These are phyloP conservation scores for Aspergillus japonicus DNA, from an alignment of 2,329 filamentous ascomycete genomes.

Conservation along the genomic window DNA sequence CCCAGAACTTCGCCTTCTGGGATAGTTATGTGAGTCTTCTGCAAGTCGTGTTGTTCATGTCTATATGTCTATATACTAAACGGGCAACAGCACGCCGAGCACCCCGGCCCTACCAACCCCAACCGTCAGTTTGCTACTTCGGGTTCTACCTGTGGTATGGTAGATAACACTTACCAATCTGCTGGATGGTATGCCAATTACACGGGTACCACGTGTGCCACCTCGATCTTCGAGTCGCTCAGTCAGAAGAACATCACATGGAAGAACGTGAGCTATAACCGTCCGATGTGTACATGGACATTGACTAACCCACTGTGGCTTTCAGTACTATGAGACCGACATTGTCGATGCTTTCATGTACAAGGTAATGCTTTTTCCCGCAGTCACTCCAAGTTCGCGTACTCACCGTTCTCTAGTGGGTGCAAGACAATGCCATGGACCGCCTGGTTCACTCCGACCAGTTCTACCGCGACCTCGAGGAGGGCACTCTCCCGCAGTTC, in stretches of 20 bases:
- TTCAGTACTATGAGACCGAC: slow-evolving; percentile 40
- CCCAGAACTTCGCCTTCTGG: slow-evolving; percentile 40
- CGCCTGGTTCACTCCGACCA: slow-evolving; percentile 30
- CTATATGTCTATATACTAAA: slow-evolving; percentile 5
- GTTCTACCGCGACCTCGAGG: slow-evolving; percentile 66
- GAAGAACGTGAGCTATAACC: slow-evolving; percentile 33
- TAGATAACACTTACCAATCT: slow-evolving; percentile 34
- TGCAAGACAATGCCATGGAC: slow-evolving; percentile 39
- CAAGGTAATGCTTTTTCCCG: slow-evolving; percentile 18
- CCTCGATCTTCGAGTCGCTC: slow-evolving; percentile 40
- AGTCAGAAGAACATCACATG: slow-evolving; percentile 37
- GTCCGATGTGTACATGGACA: neutral
- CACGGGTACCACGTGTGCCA: slow-evolving; percentile 35
- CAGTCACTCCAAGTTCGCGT: neutral
- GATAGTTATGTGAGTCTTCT: slow-evolving; percentile 32
- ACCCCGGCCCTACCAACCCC: slow-evolving; percentile 42
- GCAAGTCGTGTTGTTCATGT: neutral
- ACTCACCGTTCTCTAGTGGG: slow-evolving; percentile 26
- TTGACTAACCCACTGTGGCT: neutral
- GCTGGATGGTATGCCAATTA: slow-evolving; percentile 35
- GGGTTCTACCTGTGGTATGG: slow-evolving; percentile 35
- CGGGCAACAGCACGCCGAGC: slow-evolving; percentile 31
- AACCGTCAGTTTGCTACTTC: slow-evolving; percentile 44
- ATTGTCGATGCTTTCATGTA: slow-evolving; percentile 40
- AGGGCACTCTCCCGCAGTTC: slow-evolving; percentile 67